Percentiles rank a stretch among this genome's conserved stretches.
These are phyloP conservation scores for Lenzites betulinus DNA, from an alignment of 768 basidiomycete genomes.

Conservation along the genomic window DNA sequence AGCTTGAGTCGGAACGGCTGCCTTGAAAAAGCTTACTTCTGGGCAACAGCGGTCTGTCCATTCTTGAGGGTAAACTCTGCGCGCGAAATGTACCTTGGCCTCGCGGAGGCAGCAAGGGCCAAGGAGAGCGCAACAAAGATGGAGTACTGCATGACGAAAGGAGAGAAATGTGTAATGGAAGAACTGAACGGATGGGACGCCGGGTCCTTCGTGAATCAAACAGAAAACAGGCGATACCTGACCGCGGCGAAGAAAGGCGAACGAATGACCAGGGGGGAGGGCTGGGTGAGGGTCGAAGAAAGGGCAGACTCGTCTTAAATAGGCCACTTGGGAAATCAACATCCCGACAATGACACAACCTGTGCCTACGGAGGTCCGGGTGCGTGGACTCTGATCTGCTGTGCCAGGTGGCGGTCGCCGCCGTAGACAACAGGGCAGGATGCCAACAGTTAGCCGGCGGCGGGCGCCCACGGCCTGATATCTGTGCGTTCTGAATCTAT, in stretches of 20 bases:
- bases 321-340: neutral
- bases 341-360: neutral
- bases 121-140: slow-evolving; percentile 35
- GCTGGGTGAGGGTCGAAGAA: neutral
- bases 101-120: slow-evolving; percentile 31
- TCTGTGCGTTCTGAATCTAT: too few species aligned
- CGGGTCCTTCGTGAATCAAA: slow-evolving; percentile 1
- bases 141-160: slow-evolving; percentile 39
- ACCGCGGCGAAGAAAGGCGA: neutral
- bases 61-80: slow-evolving; percentile 24
- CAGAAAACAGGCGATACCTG: slow-evolving; percentile 11
- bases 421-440: too few species aligned
- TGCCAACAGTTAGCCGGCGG: too few species aligned
- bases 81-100: slow-evolving; percentile 13
- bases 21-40: slow-evolving; percentile 22
- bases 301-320: neutral
- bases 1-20: neutral
- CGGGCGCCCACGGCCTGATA: too few species aligned
- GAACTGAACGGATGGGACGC: slow-evolving; percentile 1
- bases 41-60: slow-evolving; percentile 31
- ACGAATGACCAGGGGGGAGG: neutral
- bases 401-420: too few species aligned
- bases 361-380: too few species aligned
- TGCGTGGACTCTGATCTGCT: too few species aligned
- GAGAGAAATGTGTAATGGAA: neutral